Evolutionary conservation across 2,329 filamentous ascomycete species (phyloP).

Genomic region (Apiospora hydei): DNA sequence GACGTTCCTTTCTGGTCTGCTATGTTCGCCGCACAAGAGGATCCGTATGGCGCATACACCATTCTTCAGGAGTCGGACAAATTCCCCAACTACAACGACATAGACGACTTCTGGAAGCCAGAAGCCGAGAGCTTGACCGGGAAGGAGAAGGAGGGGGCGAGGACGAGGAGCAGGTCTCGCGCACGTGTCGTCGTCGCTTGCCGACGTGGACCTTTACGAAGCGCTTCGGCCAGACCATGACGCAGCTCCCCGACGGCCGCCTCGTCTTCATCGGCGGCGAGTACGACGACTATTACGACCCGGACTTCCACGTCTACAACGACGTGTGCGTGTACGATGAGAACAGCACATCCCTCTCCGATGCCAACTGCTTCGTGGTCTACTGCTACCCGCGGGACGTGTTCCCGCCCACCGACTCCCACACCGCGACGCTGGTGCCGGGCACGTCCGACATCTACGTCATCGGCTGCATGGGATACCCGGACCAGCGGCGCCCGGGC

Average conservation of each 20-base stretch:
- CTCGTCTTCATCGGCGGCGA: not conserved
- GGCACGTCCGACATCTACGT: not conserved
- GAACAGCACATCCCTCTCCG: not conserved
- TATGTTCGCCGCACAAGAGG: not conserved
- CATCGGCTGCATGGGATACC: not conserved
- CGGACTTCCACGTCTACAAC: constrained; percentile 8
- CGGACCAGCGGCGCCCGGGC: not conserved
- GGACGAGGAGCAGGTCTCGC: not conserved
- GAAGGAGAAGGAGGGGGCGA: not conserved
- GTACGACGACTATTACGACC: not conserved
- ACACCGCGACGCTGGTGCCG: not conserved
- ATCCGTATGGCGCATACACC: not conserved
- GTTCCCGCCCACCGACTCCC: constrained; percentile 10
- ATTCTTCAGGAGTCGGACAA: not conserved
- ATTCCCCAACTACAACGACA: not conserved
- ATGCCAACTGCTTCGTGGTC: not conserved
- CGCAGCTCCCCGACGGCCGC: not conserved
- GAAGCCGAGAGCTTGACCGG: not conserved
- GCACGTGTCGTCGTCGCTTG: not conserved
- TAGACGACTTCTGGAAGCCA: not conserved
- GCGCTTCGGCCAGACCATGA: not conserved
- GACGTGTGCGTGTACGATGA: not conserved
- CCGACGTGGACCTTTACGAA: not conserved
- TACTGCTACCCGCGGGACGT: not conserved
- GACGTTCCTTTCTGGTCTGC: not conserved